Conservation (phyloP, 176 grass and related monocot genomes). For the Canna indica region DNA sequence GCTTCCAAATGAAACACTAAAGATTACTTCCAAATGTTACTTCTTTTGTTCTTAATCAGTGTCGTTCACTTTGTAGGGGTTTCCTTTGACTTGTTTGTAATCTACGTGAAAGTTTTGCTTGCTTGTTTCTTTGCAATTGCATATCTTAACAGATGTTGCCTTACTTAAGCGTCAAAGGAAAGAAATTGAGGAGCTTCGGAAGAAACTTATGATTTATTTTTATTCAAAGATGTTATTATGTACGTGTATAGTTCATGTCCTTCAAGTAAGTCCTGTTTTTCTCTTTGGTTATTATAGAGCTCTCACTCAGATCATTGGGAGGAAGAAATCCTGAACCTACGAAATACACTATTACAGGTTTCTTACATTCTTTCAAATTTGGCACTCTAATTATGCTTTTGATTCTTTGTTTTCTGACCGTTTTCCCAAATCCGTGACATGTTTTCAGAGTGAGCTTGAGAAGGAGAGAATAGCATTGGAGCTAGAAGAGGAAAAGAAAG, state of each 20-base stretch:
- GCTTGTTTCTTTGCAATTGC: constrained; percentile 25
- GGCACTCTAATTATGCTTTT: not conserved
- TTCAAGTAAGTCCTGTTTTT: constrained; percentile 16
- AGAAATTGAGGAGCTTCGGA: constrained; percentile 85
- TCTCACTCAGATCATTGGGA: constrained; percentile 91
- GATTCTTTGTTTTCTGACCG: constrained; percentile 1
- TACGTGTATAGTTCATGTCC: not conserved
- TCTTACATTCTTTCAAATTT: not conserved
- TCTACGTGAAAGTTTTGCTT: constrained; percentile 11
- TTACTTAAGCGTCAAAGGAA: constrained; percentile 84
- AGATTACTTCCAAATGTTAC: not conserved
- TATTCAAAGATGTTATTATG: constrained; percentile 11
- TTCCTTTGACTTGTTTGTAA: not conserved
- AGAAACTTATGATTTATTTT: constrained; percentile 47
- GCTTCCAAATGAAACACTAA: too few relatives aligned
- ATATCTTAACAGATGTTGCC: constrained; percentile 96
- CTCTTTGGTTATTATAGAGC: constrained; percentile 37
- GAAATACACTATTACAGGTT: constrained; percentile 88
- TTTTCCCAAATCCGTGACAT: constrained; percentile 6
- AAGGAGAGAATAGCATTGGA: constrained; percentile 91
- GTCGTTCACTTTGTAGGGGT: not conserved
- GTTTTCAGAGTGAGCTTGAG: constrained; percentile 76
- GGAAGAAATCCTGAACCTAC: constrained; percentile 80
- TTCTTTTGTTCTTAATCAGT: not conserved
- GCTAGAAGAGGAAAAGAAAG: constrained; percentile 90